Evolutionary conservation across 1,284 basidiomycete species (phyloP).

Genomic region (Apiotrichum domesticum): DNA sequence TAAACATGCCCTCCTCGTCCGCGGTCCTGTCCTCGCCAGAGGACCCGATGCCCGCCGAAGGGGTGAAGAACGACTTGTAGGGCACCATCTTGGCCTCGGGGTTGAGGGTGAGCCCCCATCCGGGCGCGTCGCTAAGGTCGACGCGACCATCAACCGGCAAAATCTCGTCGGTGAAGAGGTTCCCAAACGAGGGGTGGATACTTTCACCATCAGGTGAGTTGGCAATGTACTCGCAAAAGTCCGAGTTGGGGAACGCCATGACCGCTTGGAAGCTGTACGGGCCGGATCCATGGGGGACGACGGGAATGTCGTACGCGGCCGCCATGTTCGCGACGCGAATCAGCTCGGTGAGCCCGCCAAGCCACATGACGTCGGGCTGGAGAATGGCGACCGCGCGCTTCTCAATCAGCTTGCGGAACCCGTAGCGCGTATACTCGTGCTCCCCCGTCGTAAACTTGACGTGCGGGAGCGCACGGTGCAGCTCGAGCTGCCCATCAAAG

Average conservation of each 20-base stretch:
- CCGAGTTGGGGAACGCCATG: conserved; percentile 41
- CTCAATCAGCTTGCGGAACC: conserved; percentile 55
- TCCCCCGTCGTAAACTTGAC: conserved; percentile 55
- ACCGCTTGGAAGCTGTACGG: conserved; percentile 47
- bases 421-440: conserved; percentile 54
- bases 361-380: conserved; percentile 53
- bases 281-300: conserved; percentile 53
- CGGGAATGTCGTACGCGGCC: conserved; percentile 51
- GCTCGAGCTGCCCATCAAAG: conserved; percentile 50
- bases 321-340: conserved; percentile 50
- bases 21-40: conserved; percentile 22
- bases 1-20: conserved; percentile 13
- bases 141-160: conserved; percentile 51
- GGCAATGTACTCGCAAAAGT: conserved; percentile 51
- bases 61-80: conserved; percentile 38
- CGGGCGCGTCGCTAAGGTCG: conserved; percentile 48
- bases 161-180: conserved; percentile 53
- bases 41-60: conserved; percentile 29
- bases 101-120: conserved; percentile 53
- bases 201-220: conserved; percentile 53
- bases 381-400: conserved; percentile 51
- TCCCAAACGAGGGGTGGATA: conserved; percentile 52
- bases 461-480: conserved; percentile 50
- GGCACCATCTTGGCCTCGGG: conserved; percentile 47
- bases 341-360: conserved; percentile 53